A percentile compares a stretch with the other conserved stretches of the same genome.
phyloP scores from a whole-genome alignment of 106 monocot genomes.

The Dioscorea zingiberensis region DNA sequence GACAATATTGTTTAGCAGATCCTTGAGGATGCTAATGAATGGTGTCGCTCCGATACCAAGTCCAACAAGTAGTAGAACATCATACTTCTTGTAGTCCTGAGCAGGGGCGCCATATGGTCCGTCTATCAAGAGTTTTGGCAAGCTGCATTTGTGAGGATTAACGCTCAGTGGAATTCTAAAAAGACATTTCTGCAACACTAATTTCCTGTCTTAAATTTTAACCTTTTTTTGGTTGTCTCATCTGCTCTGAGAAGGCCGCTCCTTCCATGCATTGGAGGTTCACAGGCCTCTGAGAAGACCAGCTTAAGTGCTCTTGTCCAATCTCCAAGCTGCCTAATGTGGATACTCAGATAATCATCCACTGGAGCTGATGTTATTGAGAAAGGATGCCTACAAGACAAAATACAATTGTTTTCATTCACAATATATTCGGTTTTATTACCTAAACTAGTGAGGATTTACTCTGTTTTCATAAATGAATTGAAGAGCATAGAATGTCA shows the following conservation, averaged over 20 bases:
- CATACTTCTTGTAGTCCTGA: slow-evolving; percentile 88
- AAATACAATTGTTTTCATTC: no score
- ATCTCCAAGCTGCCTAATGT: slow-evolving; percentile 64
- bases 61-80: slow-evolving; percentile 81
- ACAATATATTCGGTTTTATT: no score
- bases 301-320: slow-evolving; percentile 68
- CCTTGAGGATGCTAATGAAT: slow-evolving; percentile 89
- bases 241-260: slow-evolving; percentile 70
- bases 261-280: slow-evolving; percentile 48
- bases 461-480: no score
- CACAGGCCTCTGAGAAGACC: slow-evolving; percentile 63
- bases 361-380: slow-evolving; percentile 80
- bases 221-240: slow-evolving; percentile 60
- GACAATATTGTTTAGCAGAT: slow-evolving; percentile 74
- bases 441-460: no score
- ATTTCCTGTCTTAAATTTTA: no score
- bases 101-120: slow-evolving; percentile 88
- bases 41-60: slow-evolving; percentile 94
- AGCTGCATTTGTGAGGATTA: slow-evolving; percentile 26
- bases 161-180: no score
- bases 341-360: slow-evolving; percentile 60
- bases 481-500: no score
- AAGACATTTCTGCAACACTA: no score
- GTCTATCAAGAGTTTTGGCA: slow-evolving; percentile 89
- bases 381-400: slow-evolving; percentile 58